Base-by-base conservation (phyloP, 116 monocot genomes). In the Trichopus zeylanicus region DNA sequence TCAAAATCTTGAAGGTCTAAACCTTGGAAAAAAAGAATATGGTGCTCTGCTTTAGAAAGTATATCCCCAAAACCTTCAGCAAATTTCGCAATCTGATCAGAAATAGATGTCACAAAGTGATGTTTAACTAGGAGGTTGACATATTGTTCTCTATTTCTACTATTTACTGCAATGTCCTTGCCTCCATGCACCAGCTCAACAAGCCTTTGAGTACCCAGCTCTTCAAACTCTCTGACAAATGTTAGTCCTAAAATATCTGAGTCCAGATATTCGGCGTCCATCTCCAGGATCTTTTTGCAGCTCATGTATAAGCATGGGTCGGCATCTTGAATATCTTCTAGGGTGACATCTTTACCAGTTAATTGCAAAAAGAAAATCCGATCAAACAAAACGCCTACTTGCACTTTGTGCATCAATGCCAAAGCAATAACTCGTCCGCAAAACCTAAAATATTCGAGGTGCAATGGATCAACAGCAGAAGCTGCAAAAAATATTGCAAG, bases 321-420 rank as follows among this genome's bases (percentile, higher is more conserved):
- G 10, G 93, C 85, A 80, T 79, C 86, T 31, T 62, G 59, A 35
- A 94, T 51, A 71, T 94, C 89, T 61, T 89, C 93, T 70, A 94
- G 60, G 18, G 82, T 73, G 35, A 89, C 37, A 48, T 18, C 47
- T 49, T 63, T 66, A 18, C 89, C 89, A 73, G 83, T 71, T 56
- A 94, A 74, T 75, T 86, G 85, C 49, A 73, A 63, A 71, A 82
- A 94, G 67, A 94, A 89, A 1, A 77, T 58, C 13, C 75, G 89
- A 32, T 86, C 89, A 61, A 94, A 78, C 13, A 77, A 60, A 53
- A 94, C 57, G n/a, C 93, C 93, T 31, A 89, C 65, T 75, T 89
- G 89, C 34, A 94, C 78, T 71, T 73, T 78, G 64, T 94, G 86
- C 86, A 76, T 80, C 63, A 94, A 76, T n/a, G 89, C 86, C 49